These are phyloP conservation scores for Discostella stelligera DNA, from an alignment of 352 stramenopile genomes.

Conservation along the genomic window DNA sequence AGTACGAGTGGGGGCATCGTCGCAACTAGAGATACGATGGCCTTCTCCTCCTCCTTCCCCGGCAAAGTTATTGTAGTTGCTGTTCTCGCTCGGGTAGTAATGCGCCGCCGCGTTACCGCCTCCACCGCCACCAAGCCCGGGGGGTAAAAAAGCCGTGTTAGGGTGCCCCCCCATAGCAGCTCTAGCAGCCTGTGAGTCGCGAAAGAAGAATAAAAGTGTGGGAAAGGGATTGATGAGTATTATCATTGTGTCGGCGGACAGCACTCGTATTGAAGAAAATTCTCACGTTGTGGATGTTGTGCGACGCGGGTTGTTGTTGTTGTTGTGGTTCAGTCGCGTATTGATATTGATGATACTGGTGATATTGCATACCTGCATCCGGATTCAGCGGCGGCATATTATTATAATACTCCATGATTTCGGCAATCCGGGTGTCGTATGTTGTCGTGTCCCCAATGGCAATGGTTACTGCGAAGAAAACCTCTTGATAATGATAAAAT, in stretches of 20 bases:
- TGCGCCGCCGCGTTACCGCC: no score
- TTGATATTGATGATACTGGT: constrained; percentile 15
- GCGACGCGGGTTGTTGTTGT: not conserved
- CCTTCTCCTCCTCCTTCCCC: not conserved
- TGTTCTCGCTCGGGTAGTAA: not conserved
- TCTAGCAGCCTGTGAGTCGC: no score
- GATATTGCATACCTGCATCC: not conserved
- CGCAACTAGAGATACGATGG: constrained; percentile 1
- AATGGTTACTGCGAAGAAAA: no score
- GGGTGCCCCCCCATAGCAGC: no score
- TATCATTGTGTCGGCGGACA: no score
- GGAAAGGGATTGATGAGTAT: no score
- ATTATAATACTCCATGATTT: constrained; percentile 14
- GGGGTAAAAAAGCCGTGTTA: not conserved
- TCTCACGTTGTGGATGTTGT: no score
- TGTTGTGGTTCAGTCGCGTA: constrained; percentile 6
- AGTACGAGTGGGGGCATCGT: constrained; percentile 4
- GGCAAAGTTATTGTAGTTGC: constrained; percentile 3
- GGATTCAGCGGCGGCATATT: constrained; percentile 11
- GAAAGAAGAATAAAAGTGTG: no score
- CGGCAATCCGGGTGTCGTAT: no score
- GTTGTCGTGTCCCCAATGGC: no score
- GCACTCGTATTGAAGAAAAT: no score
- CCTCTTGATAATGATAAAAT: no score
- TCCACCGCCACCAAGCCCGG: not conserved